A percentile compares a stretch with the other conserved stretches of the same genome.
These are phyloP conservation scores for Coemansia sp. DNA, from an alignment of 192 early-diverging fungal species.

Conservation along the genomic window DNA sequence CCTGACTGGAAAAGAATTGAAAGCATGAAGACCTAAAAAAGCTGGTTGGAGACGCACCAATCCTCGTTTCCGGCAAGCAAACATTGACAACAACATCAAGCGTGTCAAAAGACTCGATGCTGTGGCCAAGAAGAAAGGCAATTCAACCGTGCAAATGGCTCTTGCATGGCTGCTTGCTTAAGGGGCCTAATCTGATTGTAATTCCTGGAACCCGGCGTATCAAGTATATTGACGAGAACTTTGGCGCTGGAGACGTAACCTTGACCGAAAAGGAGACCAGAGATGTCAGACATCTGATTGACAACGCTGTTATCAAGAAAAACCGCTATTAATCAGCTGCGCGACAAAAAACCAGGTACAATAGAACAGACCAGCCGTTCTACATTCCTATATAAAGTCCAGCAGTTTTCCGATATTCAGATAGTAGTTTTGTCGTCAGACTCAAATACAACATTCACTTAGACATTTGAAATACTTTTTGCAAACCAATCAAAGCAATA, in stretches of 20 bases:
- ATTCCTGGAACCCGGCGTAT: background rate
- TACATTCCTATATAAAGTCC: background rate
- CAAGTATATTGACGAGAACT: conserved; percentile 10
- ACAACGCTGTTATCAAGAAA: background rate
- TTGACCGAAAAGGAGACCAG: conserved; percentile 1
- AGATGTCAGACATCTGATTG: background rate
- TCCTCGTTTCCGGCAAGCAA: conserved; percentile 63
- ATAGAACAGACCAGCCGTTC: background rate
- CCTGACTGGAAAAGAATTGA: conserved; percentile 63
- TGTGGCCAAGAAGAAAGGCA: conserved; percentile 57
- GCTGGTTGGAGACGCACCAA: conserved; percentile 56
- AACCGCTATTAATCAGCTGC: background rate
- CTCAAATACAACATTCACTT: background rate
- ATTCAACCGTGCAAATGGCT: background rate
- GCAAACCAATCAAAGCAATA: no score
- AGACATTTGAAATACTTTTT: background rate
- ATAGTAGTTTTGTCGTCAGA: background rate
- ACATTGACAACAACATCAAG: conserved; percentile 61
- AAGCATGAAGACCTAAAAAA: conserved; percentile 57
- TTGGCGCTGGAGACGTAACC: background rate
- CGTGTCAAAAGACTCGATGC: conserved; percentile 58
- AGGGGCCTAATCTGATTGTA: background rate
- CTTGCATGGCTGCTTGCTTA: conserved; percentile 1
- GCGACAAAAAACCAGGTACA: background rate
- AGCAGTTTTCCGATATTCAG: background rate